A percentile compares a stretch with the other conserved stretches of the same genome.
Conservation (phyloP, 2,329 filamentous ascomycete genomes). For the Aureobasidium musti region DNA sequence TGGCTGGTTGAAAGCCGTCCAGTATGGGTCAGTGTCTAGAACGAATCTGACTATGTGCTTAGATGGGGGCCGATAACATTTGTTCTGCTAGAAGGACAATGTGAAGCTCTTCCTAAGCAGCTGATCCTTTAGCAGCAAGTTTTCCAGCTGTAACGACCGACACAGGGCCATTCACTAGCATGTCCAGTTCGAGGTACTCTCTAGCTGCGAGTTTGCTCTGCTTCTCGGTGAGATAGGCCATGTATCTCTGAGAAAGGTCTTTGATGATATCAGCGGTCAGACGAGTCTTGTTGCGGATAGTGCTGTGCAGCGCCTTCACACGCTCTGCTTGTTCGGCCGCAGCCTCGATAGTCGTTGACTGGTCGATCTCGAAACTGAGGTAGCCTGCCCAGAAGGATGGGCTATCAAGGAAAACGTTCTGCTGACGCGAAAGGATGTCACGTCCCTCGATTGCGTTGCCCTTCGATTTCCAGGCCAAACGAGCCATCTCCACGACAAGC, state of each 20-base stretch:
- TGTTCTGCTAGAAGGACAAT: background rate
- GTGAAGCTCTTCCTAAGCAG: background rate
- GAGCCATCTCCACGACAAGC: slow-evolving; percentile 85
- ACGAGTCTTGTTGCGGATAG: slow-evolving; percentile 71
- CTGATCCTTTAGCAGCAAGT: background rate
- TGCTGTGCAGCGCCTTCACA: slow-evolving; percentile 78
- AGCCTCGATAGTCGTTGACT: slow-evolving; percentile 66
- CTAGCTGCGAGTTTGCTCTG: slow-evolving; percentile 82
- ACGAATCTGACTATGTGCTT: background rate
- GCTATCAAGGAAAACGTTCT: slow-evolving; percentile 82
- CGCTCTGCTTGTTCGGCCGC: slow-evolving; percentile 68
- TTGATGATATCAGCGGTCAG: slow-evolving; percentile 68
- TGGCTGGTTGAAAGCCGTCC: slow-evolving; percentile 28
- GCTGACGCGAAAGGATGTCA: slow-evolving; percentile 77
- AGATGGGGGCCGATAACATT: background rate
- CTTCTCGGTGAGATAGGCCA: slow-evolving; percentile 79
- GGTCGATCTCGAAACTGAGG: slow-evolving; percentile 83
- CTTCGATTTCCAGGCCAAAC: slow-evolving; percentile 83
- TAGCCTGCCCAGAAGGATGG: slow-evolving; percentile 87
- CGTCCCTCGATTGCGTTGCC: slow-evolving; percentile 78
- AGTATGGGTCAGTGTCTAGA: background rate
- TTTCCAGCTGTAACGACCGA: slow-evolving; percentile 31
- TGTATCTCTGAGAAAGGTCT: slow-evolving; percentile 75
- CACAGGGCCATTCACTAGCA: slow-evolving; percentile 75
- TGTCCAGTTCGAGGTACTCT: slow-evolving; percentile 79